Percentiles rank a stretch among this genome's conserved stretches.
Evolutionary conservation across 2,329 filamentous ascomycete genomes (phyloP).

Genomic region (Aspergillus sp.): DNA sequence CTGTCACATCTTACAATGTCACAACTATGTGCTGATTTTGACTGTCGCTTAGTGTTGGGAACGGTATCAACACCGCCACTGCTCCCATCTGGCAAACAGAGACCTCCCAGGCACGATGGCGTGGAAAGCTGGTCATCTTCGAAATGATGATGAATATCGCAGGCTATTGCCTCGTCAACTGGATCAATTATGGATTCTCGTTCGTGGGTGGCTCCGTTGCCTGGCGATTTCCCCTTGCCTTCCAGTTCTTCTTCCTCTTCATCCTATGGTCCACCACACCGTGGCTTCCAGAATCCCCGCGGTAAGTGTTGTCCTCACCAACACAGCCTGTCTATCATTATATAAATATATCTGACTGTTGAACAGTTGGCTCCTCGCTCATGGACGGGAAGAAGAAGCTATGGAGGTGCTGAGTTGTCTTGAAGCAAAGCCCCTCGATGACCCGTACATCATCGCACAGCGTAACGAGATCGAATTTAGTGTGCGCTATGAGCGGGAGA

Average conservation of each 20-base stretch:
- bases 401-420: constrained; percentile 51
- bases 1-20: not conserved
- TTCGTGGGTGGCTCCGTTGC: constrained; percentile 43
- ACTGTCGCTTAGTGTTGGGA: not conserved
- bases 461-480: constrained; percentile 49
- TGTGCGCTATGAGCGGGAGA: constrained; percentile 50
- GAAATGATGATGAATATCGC: constrained; percentile 53
- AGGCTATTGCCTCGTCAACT: constrained; percentile 52
- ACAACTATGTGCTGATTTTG: not conserved
- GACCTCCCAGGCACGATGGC: constrained; percentile 45
- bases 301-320: not conserved
- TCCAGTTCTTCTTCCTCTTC: constrained; percentile 52
- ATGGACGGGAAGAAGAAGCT: constrained; percentile 46
- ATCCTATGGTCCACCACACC: constrained; percentile 46
- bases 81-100: constrained; percentile 54
- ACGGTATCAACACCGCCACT: constrained; percentile 29
- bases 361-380: constrained; percentile 43
- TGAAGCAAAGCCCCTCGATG: constrained; percentile 44
- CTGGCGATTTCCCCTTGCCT: constrained; percentile 49
- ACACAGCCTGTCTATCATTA: not conserved
- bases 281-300: constrained; percentile 25
- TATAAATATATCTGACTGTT: not conserved
- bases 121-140: constrained; percentile 48
- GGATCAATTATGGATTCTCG: constrained; percentile 53
- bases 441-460: constrained; percentile 47